These are phyloP conservation scores for Plasmodium gonderi DNA, from an alignment of 169 alveolate species.

Conservation along the genomic window DNA sequence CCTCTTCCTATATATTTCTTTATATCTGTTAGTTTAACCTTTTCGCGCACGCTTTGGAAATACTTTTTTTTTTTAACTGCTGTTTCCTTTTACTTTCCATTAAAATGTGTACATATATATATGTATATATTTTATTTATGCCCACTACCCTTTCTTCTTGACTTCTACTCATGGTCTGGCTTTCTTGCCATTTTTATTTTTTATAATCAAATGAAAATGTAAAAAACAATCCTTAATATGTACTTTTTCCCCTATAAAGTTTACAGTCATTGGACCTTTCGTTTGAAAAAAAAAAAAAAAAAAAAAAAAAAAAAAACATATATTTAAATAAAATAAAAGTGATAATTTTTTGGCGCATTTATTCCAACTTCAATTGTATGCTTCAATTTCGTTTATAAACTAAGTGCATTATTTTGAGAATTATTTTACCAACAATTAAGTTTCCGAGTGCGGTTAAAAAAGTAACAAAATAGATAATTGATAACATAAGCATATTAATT, in stretches of 20 bases:
- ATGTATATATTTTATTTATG: background rate
- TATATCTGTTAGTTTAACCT: background rate
- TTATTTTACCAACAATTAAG: background rate
- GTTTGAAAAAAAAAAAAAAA: background rate
- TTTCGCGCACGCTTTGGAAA: background rate
- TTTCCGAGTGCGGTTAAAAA: background rate
- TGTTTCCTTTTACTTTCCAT: background rate
- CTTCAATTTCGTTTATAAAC: background rate
- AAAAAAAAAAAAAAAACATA: too few relatives aligned
- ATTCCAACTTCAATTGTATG: background rate
- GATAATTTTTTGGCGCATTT: constrained; percentile 6
- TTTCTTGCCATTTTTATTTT: background rate
- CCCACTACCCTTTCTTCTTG: background rate
- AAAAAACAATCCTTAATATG: background rate
- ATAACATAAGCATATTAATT: background rate
- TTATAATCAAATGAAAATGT: background rate
- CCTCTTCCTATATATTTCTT: background rate
- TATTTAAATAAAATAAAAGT: too few relatives aligned
- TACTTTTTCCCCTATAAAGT: background rate
- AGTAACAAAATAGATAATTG: background rate
- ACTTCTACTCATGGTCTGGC: background rate
- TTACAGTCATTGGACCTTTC: background rate
- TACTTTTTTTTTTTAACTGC: background rate
- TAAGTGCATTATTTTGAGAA: background rate
- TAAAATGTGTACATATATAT: background rate